phyloP scores from a whole-genome alignment of 257 asterid genomes.

The Avicennia marina region DNA sequence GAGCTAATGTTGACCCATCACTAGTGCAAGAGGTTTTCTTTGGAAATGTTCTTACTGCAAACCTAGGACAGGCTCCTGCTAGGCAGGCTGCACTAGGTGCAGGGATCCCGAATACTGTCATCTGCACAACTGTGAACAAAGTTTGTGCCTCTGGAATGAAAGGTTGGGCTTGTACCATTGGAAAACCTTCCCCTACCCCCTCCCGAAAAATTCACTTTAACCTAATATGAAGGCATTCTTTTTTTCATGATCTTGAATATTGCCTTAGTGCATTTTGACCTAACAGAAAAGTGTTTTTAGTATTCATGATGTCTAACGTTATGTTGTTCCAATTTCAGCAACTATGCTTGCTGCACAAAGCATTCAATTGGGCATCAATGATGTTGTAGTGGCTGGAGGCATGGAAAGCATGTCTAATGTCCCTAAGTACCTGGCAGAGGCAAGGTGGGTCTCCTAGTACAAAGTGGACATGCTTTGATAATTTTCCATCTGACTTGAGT shows the following conservation, averaged over 20 bases:
- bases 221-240: conserved; percentile 8
- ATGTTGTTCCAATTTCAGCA: conserved; percentile 49
- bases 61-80: conserved; percentile 99
- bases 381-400: conserved; percentile 99
- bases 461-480: neutral
- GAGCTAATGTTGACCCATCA: conserved; percentile 83
- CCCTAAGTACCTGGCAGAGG: conserved; percentile 91
- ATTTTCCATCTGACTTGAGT: neutral
- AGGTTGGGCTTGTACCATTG: conserved; percentile 41
- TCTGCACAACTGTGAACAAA: conserved; percentile 91
- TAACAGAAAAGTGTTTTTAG: neutral
- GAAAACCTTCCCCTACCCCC: neutral
- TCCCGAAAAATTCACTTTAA: neutral
- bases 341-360: conserved; percentile 92
- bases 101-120: conserved; percentile 77
- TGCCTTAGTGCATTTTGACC: neutral
- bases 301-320: neutral
- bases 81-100: conserved; percentile 99
- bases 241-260: neutral
- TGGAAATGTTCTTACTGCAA: conserved; percentile 96
- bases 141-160: conserved; percentile 99
- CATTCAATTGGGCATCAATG: conserved; percentile 89
- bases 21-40: conserved; percentile 90
- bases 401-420: conserved; percentile 99
- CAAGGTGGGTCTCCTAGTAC: conserved; percentile 55